Conservation (phyloP, 2,329 filamentous ascomycete species). For the Aspergillus ochraceoroseus region DNA sequence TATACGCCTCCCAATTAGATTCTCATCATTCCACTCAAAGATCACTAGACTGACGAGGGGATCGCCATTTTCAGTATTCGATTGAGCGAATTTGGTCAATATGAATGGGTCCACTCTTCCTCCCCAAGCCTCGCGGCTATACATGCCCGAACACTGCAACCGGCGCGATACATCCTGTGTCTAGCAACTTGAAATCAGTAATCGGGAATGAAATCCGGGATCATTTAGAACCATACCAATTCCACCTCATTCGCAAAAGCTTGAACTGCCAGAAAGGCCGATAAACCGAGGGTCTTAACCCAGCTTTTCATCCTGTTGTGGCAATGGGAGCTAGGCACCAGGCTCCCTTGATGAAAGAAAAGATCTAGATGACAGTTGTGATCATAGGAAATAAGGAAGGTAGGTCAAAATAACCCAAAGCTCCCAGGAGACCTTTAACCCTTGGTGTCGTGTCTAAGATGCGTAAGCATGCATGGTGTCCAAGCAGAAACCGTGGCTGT, state of each 20-base stretch:
- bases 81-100: conserved; percentile 68
- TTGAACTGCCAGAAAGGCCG: conserved; percentile 36
- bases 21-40: conserved; percentile 88
- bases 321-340: conserved; percentile 23
- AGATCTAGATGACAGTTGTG: conserved; percentile 13
- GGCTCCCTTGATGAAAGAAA: conserved; percentile 23
- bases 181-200: conserved; percentile 43
- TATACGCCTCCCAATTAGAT: conserved; percentile 66
- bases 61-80: conserved; percentile 58
- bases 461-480: conserved; percentile 5
- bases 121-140: conserved; percentile 82
- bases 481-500: conserved; percentile 20
- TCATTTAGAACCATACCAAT: conserved; percentile 36
- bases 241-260: conserved; percentile 45
- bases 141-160: conserved; percentile 90
- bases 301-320: conserved; percentile 39
- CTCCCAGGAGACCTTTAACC: conserved; percentile 1
- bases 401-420: background rate
- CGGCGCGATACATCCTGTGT: conserved; percentile 70
- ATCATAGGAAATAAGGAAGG: conserved; percentile 21
- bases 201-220: background rate
- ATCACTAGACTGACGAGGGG: conserved; percentile 78
- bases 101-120: conserved; percentile 86
- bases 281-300: conserved; percentile 35
- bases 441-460: conserved; percentile 8